Evolutionary conservation across 2,329 filamentous ascomycete species (phyloP).

Genomic region (Tympanopsis confertula): DNA sequence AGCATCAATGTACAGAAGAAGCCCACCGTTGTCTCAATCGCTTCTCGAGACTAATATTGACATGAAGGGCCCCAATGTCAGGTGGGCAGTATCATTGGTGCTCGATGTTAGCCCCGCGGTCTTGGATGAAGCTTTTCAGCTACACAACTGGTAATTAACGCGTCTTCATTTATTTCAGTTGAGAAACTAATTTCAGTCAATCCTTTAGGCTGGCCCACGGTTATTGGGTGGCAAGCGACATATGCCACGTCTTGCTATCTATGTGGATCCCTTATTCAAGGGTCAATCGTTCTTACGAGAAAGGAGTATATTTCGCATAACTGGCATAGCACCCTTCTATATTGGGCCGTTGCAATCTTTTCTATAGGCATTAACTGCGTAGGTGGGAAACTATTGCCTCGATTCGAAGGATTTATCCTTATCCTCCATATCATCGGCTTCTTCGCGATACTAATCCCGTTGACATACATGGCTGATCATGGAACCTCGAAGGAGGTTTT

Average conservation of each 20-base stretch:
- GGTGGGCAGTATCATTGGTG: conserved; percentile 53
- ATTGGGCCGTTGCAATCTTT: conserved; percentile 31
- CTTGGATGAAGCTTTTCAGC: conserved; percentile 37
- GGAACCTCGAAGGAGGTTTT: conserved; percentile 25
- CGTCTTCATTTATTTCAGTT: background rate
- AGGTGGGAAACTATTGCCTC: conserved; percentile 29
- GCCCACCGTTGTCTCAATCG: conserved; percentile 6
- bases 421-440: conserved; percentile 27
- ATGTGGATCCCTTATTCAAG: conserved; percentile 33
- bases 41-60: background rate
- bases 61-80: conserved; percentile 27
- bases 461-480: conserved; percentile 16
- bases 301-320: conserved; percentile 21
- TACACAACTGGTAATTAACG: conserved; percentile 35
- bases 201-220: conserved; percentile 32
- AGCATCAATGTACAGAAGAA: conserved; percentile 23
- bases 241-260: conserved; percentile 26
- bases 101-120: conserved; percentile 34
- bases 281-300: conserved; percentile 25
- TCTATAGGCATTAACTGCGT: conserved; percentile 37
- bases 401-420: conserved; percentile 36
- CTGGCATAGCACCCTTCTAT: conserved; percentile 36
- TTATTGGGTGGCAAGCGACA: conserved; percentile 32
- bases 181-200: background rate
- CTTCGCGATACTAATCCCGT: conserved; percentile 7